Evolutionary conservation across 306 rosid genomes (phyloP), one percentile per base, ranked within the genome.

Genomic region (Trifolium pratense): DNA sequence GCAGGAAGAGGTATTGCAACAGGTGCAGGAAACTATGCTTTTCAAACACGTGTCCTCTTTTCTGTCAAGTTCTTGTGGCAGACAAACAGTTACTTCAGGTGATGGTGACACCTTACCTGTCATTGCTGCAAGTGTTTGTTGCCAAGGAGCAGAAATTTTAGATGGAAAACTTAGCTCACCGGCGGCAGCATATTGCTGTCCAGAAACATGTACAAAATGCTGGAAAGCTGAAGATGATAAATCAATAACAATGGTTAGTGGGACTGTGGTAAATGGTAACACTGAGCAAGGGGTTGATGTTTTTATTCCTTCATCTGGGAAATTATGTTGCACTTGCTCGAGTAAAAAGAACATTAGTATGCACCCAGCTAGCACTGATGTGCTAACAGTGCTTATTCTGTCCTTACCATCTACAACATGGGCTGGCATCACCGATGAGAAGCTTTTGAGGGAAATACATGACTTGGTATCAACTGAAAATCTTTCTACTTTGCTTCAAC

Each of bases 131-230:
- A 88, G 76, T 76, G 88, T 93, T 70, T 93, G 91, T 80, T 88
- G 98, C 88, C 92, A 88, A 73, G 98, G 96, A 68, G 98, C 98
- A 61, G 88, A 91, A 69, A 84, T 91, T 62, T 80, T 91, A n/a
- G 88, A 80, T 1, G 90, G 94, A 49, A 89, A 80, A 36, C 77
- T 75, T 18, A 65, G 78, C 60, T 71, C 66, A 46, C 42, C 84
- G 12, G 78, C 82, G 12, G 78, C 82, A 20, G 84, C 51, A 58
- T 89, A 84, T 82, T 88, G 95, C 82, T 88, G 92, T 77, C 86
- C 20, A 53, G 89, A 88, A 62, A 86, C 97, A 62, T 89, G 96
- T 75, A 72, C 83, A 77, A 86, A 80, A 81, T 86, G 92, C 85
- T 75, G 82, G 82, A 77, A 80, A 45, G 85, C 86, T 37, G 87